Base-by-base conservation (phyloP, 2,329 filamentous ascomycete genomes). In the Cadophora malorum region DNA sequence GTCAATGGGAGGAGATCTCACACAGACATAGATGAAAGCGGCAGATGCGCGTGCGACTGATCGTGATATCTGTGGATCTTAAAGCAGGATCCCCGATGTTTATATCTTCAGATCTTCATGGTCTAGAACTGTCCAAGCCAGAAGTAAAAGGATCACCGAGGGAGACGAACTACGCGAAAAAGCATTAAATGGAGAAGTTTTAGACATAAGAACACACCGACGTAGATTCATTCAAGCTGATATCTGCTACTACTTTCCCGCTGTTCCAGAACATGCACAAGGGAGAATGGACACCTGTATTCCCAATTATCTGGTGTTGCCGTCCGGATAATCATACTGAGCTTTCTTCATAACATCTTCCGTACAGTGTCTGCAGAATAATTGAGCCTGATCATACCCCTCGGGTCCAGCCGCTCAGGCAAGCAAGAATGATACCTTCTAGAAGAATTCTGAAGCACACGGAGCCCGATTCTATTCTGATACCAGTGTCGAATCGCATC, bases 21-120 rank as follows among this genome's bases (percentile, higher is more conserved):
- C 55, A 58, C 55, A 58, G 55, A 58, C 55, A 21, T 14, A 12
- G 58, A 49, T 61, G 58, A 31, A 61, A 28, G 23, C 58, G 58
- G 58, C 59, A 62, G 59, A 49, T 62, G 59, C 2, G 23, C 59
- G 41, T 49, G 59, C 59, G 45, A 50, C 6, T 49, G 41, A 33
- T 49, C 55, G 33, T 41, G 35, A 41, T 38, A 45, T 14, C 28
- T 31, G 50, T 45, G 52, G 65, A 68, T 70, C 67, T 35, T 62
- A 33, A 65, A 61, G 53, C 66, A 67, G 58, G 66, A 67, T 68
- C 64, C 47, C 52, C 64, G 28, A 14, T 67, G 58, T 69, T 65
- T 69, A 66, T 65, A 68, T 64, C 47, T 67, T 65, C 64, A 62
- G 35, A 58, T 58, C 31, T 23, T n/a, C 52, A n/a, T 14, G 8